Conservation (phyloP, 768 basidiomycete species). For the Cystofilobasidium ferigula region DNA sequence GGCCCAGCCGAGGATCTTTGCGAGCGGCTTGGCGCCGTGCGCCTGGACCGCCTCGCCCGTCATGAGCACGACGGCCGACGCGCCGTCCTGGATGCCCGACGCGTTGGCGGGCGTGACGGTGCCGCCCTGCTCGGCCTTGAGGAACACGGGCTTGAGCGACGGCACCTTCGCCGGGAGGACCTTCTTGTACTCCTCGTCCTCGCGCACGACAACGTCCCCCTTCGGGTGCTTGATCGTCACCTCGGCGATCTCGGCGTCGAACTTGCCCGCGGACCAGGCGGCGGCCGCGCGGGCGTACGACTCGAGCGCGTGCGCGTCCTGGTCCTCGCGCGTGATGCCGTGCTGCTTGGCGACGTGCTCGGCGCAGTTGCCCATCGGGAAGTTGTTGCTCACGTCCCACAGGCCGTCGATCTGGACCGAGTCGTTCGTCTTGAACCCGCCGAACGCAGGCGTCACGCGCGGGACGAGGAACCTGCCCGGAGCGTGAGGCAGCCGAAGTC, state of each 20-base stretch:
- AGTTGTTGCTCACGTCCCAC: slow-evolving; percentile 94
- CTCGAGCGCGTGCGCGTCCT: slow-evolving; percentile 83
- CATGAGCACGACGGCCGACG: slow-evolving; percentile 87
- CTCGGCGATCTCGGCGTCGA: slow-evolving; percentile 76
- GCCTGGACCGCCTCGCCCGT: slow-evolving; percentile 85
- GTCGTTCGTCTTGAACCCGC: slow-evolving; percentile 77
- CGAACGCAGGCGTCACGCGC: slow-evolving; percentile 48
- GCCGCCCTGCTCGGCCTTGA: slow-evolving; percentile 51
- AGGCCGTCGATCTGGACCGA: slow-evolving; percentile 86
- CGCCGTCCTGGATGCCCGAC: slow-evolving; percentile 87
- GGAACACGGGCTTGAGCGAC: slow-evolving; percentile 76
- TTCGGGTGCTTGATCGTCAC: slow-evolving; percentile 71
- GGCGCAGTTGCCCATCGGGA: slow-evolving; percentile 96
- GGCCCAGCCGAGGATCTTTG: slow-evolving; percentile 86
- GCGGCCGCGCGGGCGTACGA: slow-evolving; percentile 87
- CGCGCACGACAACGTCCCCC: slow-evolving; percentile 65
- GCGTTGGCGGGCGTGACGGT: slow-evolving; percentile 95
- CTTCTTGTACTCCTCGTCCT: slow-evolving; percentile 98
- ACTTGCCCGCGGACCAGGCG: slow-evolving; percentile 78
- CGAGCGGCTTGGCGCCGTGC: slow-evolving; percentile 82
- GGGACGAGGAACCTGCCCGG: slow-evolving; percentile 40
- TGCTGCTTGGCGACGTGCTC: slow-evolving; percentile 74
- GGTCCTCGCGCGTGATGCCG: slow-evolving; percentile 70
- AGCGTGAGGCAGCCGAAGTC: not conserved
- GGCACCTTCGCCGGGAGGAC: slow-evolving; percentile 91